Conservation (phyloP, 164 flowering plant species). For the Cinnamomum chago region DNA sequence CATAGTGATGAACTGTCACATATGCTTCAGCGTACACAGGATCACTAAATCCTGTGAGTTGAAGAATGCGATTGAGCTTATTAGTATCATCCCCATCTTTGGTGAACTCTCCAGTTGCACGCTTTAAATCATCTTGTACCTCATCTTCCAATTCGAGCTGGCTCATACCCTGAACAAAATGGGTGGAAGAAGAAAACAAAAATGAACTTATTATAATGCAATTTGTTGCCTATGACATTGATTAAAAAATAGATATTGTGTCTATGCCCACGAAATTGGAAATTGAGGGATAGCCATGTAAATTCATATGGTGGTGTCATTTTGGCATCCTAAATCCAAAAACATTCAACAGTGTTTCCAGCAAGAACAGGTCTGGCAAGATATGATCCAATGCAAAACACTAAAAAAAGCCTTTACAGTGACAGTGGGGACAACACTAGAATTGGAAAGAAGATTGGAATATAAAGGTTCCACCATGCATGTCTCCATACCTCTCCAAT, state of each 20-base stretch:
- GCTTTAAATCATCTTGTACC: conserved; percentile 96
- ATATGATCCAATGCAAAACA: too few relatives aligned
- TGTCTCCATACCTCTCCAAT: too few relatives aligned
- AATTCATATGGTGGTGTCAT: not conserved
- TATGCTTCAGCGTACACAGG: conserved; percentile 99
- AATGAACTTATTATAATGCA: not conserved
- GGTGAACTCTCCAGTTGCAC: conserved; percentile 97
- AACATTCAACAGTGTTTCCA: not conserved
- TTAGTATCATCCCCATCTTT: conserved; percentile 90
- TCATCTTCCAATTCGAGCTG: conserved; percentile 98
- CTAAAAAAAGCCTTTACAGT: too few relatives aligned
- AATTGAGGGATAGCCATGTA: not conserved
- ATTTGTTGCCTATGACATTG: not conserved
- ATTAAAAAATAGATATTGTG: not conserved
- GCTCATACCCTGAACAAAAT: conserved; percentile 80
- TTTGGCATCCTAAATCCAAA: not conserved
- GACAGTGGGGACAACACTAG: too few relatives aligned
- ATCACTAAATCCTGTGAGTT: conserved; percentile 97
- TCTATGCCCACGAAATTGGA: not conserved
- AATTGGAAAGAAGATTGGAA: too few relatives aligned
- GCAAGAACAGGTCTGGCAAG: not conserved
- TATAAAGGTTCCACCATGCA: too few relatives aligned
- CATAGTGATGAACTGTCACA: conserved; percentile 98
- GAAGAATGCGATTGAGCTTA: conserved; percentile 91
- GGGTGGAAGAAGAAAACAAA: not conserved